A percentile compares a stretch with the other conserved stretches of the same genome.
phyloP scores from a whole-genome alignment of 108 stramenopile genomes.

The Cyclotella atomus region DNA sequence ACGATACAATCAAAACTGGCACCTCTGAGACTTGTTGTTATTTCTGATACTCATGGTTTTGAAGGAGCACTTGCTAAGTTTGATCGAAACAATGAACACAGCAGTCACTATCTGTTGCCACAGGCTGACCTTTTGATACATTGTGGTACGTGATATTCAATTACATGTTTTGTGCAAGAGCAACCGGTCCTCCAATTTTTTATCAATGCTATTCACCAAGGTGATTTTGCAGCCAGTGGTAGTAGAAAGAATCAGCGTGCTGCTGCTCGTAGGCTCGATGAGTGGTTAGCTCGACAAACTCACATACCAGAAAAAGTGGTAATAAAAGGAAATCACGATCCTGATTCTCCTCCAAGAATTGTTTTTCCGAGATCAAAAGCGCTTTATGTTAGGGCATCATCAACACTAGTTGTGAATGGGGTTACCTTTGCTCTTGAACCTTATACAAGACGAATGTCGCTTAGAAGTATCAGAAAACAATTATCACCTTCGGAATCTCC shows the following conservation, averaged over 20 bases:
- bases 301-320: slow-evolving; percentile 73
- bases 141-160: slow-evolving; percentile 45
- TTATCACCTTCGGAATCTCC: slow-evolving; percentile 2
- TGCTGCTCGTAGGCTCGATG: slow-evolving; percentile 54
- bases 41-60: slow-evolving; percentile 81
- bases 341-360: slow-evolving; percentile 48
- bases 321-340: slow-evolving; percentile 82
- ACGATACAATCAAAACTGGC: slow-evolving; percentile 5
- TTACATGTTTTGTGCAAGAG: too few relatives aligned
- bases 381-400: slow-evolving; percentile 55
- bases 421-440: slow-evolving; percentile 57
- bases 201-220: background rate
- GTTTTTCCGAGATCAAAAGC: slow-evolving; percentile 58
- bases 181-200: too few relatives aligned
- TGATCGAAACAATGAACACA: background rate
- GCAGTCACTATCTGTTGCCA: slow-evolving; percentile 51
- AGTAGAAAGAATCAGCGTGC: slow-evolving; percentile 33
- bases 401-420: slow-evolving; percentile 42
- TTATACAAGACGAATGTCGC: slow-evolving; percentile 39
- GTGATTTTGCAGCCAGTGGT: slow-evolving; percentile 66
- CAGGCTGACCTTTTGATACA: slow-evolving; percentile 72
- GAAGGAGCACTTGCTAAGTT: slow-evolving; percentile 54
- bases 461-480: slow-evolving; percentile 36
- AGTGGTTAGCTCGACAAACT: slow-evolving; percentile 66
- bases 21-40: slow-evolving; percentile 59